A percentile compares a stretch with the other conserved stretches of the same genome.
phyloP scores from a whole-genome alignment of 169 alveolate species.

The Nephromyces sp. region DNA sequence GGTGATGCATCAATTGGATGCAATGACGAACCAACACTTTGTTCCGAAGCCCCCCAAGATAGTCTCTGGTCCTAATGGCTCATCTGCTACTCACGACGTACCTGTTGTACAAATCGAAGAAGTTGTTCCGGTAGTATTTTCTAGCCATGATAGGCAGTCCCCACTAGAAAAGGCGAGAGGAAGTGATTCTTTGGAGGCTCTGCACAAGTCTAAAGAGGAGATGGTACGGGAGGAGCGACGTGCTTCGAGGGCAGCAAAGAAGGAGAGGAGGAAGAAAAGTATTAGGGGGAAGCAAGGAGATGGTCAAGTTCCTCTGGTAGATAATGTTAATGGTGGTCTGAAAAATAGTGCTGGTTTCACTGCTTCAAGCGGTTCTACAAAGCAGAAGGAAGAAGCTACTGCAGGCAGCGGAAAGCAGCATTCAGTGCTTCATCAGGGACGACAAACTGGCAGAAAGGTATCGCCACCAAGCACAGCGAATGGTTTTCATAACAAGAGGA shows the following conservation, averaged over 20 bases:
- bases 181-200: not conserved
- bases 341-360: too few species aligned
- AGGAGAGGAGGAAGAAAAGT: conserved; percentile 2
- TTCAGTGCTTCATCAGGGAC: too few species aligned
- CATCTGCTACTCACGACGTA: not conserved
- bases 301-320: too few species aligned
- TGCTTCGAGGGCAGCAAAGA: not conserved
- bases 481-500: too few species aligned
- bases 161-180: not conserved
- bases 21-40: conserved; percentile 50
- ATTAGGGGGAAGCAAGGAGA: too few species aligned
- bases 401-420: too few species aligned
- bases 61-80: not conserved
- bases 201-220: not conserved
- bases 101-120: conserved; percentile 1
- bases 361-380: too few species aligned
- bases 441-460: too few species aligned
- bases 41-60: conserved; percentile 41
- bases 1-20: conserved; percentile 49
- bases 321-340: too few species aligned
- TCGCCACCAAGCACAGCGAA: too few species aligned
- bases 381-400: too few species aligned
- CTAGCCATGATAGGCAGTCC: not conserved
- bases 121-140: not conserved
- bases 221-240: conserved; percentile 2